Percentiles rank a stretch among this genome's conserved stretches.
Evolutionary conservation across 768 basidiomycete genomes (phyloP).

Genomic region (Pulveroboletus sp.): DNA sequence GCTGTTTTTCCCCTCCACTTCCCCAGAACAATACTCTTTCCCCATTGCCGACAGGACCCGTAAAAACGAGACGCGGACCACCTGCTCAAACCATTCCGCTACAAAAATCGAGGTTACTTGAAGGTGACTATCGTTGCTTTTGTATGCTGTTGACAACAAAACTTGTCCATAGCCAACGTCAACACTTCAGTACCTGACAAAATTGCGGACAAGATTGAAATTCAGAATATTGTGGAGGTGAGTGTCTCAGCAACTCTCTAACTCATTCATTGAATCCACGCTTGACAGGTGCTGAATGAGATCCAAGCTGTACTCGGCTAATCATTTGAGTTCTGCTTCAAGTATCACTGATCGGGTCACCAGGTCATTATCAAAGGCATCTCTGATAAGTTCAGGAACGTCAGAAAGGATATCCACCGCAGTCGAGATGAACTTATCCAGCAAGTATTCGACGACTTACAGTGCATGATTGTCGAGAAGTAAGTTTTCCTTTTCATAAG

Average conservation of each 20-base stretch:
- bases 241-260: slow-evolving; percentile 9
- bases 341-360: slow-evolving; percentile 13
- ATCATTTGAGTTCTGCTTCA: background rate
- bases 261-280: background rate
- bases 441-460: slow-evolving; percentile 42
- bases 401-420: slow-evolving; percentile 42
- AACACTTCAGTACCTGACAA: slow-evolving; percentile 1
- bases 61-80: background rate
- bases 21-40: slow-evolving; percentile 12
- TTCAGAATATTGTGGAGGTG: slow-evolving; percentile 43
- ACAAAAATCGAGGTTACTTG: slow-evolving; percentile 3
- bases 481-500: slow-evolving; percentile 5
- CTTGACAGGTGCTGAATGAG: slow-evolving; percentile 43
- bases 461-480: slow-evolving; percentile 37
- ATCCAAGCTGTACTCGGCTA: slow-evolving; percentile 40
- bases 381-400: slow-evolving; percentile 42
- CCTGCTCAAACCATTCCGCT: slow-evolving; percentile 3
- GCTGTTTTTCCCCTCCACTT: background rate
- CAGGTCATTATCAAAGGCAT: slow-evolving; percentile 51
- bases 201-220: slow-evolving; percentile 10
- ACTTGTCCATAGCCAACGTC: background rate
- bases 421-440: slow-evolving; percentile 46
- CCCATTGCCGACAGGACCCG: slow-evolving; percentile 8
- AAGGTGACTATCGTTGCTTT: slow-evolving; percentile 4
- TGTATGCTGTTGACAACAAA: background rate